Evolutionary conservation across 106 monocot species (phyloP).

Genomic region (Dendrobium chrysotoxum): DNA sequence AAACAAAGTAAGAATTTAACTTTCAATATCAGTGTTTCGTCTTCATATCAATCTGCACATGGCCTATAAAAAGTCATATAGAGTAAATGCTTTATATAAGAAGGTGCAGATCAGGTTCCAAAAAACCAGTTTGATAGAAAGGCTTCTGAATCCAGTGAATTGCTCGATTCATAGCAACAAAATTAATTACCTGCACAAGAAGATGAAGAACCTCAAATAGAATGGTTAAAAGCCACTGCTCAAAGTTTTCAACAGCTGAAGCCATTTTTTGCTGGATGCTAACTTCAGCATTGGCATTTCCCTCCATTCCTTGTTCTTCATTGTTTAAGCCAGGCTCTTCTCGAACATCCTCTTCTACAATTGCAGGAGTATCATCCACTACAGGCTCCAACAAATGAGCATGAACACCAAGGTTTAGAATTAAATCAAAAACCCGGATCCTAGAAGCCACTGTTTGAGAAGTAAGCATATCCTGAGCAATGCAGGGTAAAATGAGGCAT

Average conservation of each 20-base stretch:
- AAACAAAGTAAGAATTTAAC: not conserved
- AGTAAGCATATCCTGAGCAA: conserved; percentile 73
- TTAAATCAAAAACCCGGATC: conserved; percentile 80
- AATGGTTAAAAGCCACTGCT: conserved; percentile 84
- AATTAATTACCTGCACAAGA: conserved; percentile 77
- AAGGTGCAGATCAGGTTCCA: not conserved
- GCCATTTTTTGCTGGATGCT: conserved; percentile 28
- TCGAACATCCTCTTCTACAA: conserved; percentile 50
- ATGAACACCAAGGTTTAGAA: conserved; percentile 90
- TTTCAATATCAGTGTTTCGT: not conserved
- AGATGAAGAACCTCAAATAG: conserved; percentile 74
- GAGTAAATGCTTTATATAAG: not conserved
- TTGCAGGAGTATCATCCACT: conserved; percentile 31
- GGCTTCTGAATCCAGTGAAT: not conserved
- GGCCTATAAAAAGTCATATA: not conserved
- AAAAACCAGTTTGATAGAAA: not conserved
- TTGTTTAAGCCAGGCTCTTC: conserved; percentile 31
- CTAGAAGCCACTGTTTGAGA: conserved; percentile 60
- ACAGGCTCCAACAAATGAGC: conserved; percentile 94
- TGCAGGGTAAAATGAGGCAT: conserved; percentile 9
- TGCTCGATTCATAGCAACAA: not conserved
- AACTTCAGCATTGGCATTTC: conserved; percentile 20
- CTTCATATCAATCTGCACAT: not conserved
- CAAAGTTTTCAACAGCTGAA: conserved; percentile 83
- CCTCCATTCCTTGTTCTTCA: conserved; percentile 17